Conservation (phyloP, 2,329 filamentous ascomycete genomes). For the Neoascochyta sp. region DNA sequence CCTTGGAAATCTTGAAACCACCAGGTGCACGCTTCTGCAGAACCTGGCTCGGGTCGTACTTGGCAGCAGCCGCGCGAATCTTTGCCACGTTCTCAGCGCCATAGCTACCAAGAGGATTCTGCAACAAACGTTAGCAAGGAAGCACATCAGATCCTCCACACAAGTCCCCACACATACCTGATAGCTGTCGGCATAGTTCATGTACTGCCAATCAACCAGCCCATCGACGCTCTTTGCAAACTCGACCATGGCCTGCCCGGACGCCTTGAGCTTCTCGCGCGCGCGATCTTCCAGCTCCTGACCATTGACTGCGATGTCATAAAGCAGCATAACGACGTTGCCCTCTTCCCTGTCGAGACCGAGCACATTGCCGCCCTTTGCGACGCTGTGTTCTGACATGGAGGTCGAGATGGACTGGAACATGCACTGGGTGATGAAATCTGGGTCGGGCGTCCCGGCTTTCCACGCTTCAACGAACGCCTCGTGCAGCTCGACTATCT, state of each 20-base stretch:
- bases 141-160: neutral
- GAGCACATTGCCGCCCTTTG: conserved; percentile 25
- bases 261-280: conserved; percentile 9
- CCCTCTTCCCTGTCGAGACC: conserved; percentile 16
- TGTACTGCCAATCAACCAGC: conserved; percentile 19
- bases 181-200: conserved; percentile 37
- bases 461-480: conserved; percentile 19
- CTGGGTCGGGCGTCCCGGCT: conserved; percentile 4
- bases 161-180: conserved; percentile 8
- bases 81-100: conserved; percentile 36
- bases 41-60: conserved; percentile 41
- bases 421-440: conserved; percentile 25
- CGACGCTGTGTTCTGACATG: conserved; percentile 15
- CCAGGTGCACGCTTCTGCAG: conserved; percentile 43
- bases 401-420: conserved; percentile 19
- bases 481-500: conserved; percentile 20
- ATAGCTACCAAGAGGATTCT: conserved; percentile 41
- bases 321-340: conserved; percentile 21
- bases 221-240: conserved; percentile 11
- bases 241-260: conserved; percentile 9
- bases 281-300: conserved; percentile 13
- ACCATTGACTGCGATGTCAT: conserved; percentile 15
- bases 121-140: conserved; percentile 14
- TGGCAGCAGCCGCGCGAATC: conserved; percentile 31
- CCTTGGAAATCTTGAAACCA: conserved; percentile 41